phyloP scores from a whole-genome alignment of 345 rosid genomes.

The Arabidopsis thaliana region TAIR10.1 NC_003076.8:3850001-3850500 shows the following conservation, averaged over 20 bases:
- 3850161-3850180: constrained; percentile 49
- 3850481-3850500: constrained; percentile 46
- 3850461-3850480: constrained; percentile 63
- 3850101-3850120: constrained; percentile 39
- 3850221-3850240: constrained; percentile 35
- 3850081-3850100: constrained; percentile 26
- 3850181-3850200: constrained; percentile 60
- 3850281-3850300: constrained; percentile 60
- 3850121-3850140: constrained; percentile 34
- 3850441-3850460: constrained; percentile 49
- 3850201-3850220: constrained; percentile 46
- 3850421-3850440: constrained; percentile 15
- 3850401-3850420: constrained; percentile 62
- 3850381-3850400: constrained; percentile 59
- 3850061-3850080: constrained; percentile 38
- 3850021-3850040: not conserved
- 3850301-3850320: constrained; percentile 61
- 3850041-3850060: not conserved
- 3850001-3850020: constrained; percentile 7
- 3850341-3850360: constrained; percentile 47
- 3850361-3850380: constrained; percentile 57
- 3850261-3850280: constrained; percentile 60
- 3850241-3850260: constrained; percentile 12
- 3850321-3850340: constrained; percentile 47
- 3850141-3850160: constrained; percentile 27